Percentiles rank a stretch among this genome's conserved stretches.
These are phyloP conservation scores for Myriosclerotinia scirpicola DNA, from an alignment of 2,329 filamentous ascomycete species.

Conservation along the genomic window DNA sequence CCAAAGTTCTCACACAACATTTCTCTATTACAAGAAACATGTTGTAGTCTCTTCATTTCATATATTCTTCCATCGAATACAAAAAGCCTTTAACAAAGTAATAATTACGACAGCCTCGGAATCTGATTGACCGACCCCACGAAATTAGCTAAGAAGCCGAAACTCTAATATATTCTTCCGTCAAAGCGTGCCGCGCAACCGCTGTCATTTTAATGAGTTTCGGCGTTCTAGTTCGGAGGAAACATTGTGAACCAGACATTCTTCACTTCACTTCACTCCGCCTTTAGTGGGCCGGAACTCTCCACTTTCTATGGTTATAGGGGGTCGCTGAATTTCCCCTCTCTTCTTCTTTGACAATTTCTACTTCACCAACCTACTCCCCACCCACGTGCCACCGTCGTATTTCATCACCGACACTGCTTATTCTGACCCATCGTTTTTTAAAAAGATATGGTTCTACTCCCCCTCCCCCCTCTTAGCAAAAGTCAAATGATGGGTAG, in stretches of 20 bases:
- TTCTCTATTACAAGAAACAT: not conserved
- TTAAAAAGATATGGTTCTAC: not conserved
- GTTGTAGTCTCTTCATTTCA: not conserved
- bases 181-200: constrained; percentile 15
- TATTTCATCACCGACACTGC: not conserved
- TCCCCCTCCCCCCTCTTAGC: too few species aligned
- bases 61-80: not conserved
- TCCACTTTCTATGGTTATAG: not conserved
- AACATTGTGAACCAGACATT: constrained; percentile 1
- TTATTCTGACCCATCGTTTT: not conserved
- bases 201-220: constrained; percentile 12
- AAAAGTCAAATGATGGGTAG: too few species aligned
- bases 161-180: not conserved
- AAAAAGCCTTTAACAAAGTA: not conserved
- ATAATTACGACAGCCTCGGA: not conserved
- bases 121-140: not conserved
- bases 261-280: not conserved
- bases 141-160: constrained; percentile 2
- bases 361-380: not conserved
- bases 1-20: not conserved
- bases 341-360: not conserved
- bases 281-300: not conserved
- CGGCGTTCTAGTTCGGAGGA: not conserved
- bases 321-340: not conserved
- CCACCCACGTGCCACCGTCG: too few species aligned